Evolutionary conservation across 805 yeast species (phyloP).

Genomic region (Barnettozyma siamensis): DNA sequence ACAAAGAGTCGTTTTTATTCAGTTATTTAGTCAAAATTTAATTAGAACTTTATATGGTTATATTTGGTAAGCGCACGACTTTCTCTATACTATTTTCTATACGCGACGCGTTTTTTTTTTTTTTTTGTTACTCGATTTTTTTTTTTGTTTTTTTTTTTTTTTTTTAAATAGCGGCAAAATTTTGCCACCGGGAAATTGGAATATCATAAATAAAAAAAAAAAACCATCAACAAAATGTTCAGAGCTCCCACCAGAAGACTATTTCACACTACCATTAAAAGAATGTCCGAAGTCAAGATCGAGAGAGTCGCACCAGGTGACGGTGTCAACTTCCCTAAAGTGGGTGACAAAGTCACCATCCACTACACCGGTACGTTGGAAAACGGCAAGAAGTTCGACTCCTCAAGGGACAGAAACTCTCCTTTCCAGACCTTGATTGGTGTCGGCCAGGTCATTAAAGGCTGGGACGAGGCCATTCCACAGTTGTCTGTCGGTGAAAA

Average conservation of each 20-base stretch:
- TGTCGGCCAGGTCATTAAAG: conserved; percentile 93
- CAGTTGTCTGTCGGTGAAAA: conserved; percentile 88
- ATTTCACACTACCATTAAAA: conserved; percentile 15
- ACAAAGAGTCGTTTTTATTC: too few relatives aligned
- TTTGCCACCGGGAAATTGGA: too few relatives aligned
- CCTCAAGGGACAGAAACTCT: conserved; percentile 90
- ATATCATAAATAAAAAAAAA: too few relatives aligned
- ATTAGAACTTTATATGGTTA: too few relatives aligned
- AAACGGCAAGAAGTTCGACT: conserved; percentile 93
- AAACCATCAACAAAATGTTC: too few relatives aligned
- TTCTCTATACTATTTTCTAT: too few relatives aligned
- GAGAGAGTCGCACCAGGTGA: conserved; percentile 46
- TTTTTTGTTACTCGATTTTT: too few relatives aligned
- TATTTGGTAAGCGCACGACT: too few relatives aligned
- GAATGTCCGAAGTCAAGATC: conserved; percentile 27
- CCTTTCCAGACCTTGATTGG: conserved; percentile 95
- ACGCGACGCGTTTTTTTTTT: too few relatives aligned
- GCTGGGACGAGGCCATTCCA: conserved; percentile 96
- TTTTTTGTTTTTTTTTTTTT: too few relatives aligned
- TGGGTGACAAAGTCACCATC: conserved; percentile 85
- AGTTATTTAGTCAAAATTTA: too few relatives aligned
- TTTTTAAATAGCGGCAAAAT: too few relatives aligned
- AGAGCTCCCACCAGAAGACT: conserved; percentile 12
- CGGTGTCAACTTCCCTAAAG: conserved; percentile 78
- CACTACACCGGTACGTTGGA: conserved; percentile 95